Percentiles rank a stretch among this genome's conserved stretches.
phyloP scores from a whole-genome alignment of 2,329 filamentous ascomycete genomes.

The Xylaria sp. region DNA sequence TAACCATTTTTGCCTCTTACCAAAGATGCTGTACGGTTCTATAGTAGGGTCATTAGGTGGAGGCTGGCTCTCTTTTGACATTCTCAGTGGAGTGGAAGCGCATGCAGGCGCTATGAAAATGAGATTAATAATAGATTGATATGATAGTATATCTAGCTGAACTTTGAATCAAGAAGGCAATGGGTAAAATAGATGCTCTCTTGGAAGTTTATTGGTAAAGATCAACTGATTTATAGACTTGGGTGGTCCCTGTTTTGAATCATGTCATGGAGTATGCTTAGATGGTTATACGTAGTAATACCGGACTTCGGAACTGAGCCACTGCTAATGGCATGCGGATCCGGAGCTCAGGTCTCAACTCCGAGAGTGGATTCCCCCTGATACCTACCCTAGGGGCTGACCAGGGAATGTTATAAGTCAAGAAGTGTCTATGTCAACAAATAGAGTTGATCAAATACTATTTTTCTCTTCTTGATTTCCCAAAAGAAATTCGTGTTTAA shows the following conservation, averaged over 20 bases:
- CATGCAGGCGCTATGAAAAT: neutral
- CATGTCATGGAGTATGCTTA: neutral
- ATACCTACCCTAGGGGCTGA: neutral
- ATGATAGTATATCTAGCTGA: neutral
- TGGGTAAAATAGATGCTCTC: neutral
- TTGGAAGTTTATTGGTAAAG: neutral
- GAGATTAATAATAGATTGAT: neutral
- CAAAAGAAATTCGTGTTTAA: no score
- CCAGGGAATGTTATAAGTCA: neutral
- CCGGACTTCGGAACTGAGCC: conserved; percentile 13
- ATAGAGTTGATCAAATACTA: neutral
- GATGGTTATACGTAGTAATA: neutral
- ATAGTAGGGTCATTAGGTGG: conserved; percentile 7
- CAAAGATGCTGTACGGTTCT: conserved; percentile 62
- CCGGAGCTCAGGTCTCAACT: conserved; percentile 13
- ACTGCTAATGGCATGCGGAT: neutral
- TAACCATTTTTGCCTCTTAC: conserved; percentile 58
- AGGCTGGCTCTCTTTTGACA: neutral
- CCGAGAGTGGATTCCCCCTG: neutral
- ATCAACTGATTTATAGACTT: neutral
- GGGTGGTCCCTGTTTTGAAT: neutral
- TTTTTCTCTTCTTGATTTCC: neutral
- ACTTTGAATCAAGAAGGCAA: neutral
- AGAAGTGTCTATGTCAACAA: neutral
- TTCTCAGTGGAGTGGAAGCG: neutral